phyloP scores from a whole-genome alignment of 208 protist species.

The Trypanosoma cruzi region DNA sequence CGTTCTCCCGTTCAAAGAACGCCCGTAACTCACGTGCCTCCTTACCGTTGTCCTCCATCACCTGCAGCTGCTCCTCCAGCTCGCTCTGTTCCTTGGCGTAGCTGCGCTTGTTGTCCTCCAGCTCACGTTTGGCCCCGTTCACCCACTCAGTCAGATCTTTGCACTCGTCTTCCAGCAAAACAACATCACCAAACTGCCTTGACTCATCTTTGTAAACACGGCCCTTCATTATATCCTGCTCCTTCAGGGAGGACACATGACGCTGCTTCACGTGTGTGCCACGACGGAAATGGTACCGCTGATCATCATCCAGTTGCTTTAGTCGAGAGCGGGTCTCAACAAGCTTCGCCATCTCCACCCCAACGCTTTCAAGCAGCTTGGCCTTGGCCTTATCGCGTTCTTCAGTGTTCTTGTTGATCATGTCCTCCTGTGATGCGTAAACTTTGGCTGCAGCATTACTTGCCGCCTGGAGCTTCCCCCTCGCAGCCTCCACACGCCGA shows the following conservation, averaged over 20 bases:
- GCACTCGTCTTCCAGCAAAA: slow-evolving; percentile 48
- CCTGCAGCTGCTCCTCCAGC: slow-evolving; percentile 52
- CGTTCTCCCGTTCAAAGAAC: slow-evolving; percentile 58
- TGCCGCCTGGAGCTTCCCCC: slow-evolving; percentile 32
- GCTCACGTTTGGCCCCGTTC: slow-evolving; percentile 57
- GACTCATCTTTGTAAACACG: slow-evolving; percentile 55
- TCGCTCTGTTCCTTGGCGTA: slow-evolving; percentile 37
- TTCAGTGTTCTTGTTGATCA: slow-evolving; percentile 76
- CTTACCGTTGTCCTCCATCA: slow-evolving; percentile 49
- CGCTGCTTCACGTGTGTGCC: slow-evolving; percentile 46
- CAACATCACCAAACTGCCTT: slow-evolving; percentile 46
- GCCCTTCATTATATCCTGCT: slow-evolving; percentile 37
- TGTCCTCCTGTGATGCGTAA: slow-evolving; percentile 53
- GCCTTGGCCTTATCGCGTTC: slow-evolving; percentile 65
- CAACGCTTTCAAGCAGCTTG: slow-evolving; percentile 46
- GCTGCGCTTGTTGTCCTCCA: slow-evolving; percentile 54
- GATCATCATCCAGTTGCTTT: slow-evolving; percentile 64
- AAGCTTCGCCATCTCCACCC: slow-evolving; percentile 71
- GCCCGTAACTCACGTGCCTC: slow-evolving; percentile 64
- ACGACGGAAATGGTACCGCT: slow-evolving; percentile 71
- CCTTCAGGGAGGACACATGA: slow-evolving; percentile 40
- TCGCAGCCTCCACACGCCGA: slow-evolving; percentile 41
- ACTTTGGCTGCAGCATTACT: slow-evolving; percentile 42
- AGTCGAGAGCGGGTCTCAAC: slow-evolving; percentile 47
- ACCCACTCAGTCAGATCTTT: slow-evolving; percentile 71